Conservation (phyloP, 371 early-diverging fungal species). For the Mucor piriformis region DNA sequence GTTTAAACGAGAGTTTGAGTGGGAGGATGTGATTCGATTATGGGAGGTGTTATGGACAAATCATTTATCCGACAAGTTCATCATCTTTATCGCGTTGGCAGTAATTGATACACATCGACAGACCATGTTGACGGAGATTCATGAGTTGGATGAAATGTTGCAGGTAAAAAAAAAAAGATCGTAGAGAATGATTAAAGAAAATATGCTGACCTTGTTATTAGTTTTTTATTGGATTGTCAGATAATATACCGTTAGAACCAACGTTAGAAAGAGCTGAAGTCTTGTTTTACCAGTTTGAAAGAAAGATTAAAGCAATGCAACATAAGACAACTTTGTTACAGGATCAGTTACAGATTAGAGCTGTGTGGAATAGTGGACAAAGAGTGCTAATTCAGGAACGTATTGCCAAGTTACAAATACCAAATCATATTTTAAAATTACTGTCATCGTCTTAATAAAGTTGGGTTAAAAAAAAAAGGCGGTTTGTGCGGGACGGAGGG, state of each 20-base stretch:
- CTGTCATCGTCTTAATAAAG: no score
- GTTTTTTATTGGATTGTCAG: conserved; percentile 88
- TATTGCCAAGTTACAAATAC: conserved; percentile 34
- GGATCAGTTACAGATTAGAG: conserved; percentile 32
- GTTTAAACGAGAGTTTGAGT: conserved; percentile 94
- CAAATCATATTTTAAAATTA: background rate
- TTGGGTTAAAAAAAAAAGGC: no score
- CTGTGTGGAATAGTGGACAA: conserved; percentile 45
- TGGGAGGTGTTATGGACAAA: conserved; percentile 95
- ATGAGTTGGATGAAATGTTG: conserved; percentile 87
- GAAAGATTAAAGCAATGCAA: conserved; percentile 60
- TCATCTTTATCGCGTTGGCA: conserved; percentile 89
- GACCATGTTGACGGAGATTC: conserved; percentile 72
- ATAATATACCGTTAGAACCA: conserved; percentile 73
- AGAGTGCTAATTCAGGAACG: conserved; percentile 27
- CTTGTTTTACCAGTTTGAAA: conserved; percentile 74
- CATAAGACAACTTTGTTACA: conserved; percentile 33
- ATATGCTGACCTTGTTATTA: conserved; percentile 23
- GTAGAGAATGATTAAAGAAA: no score
- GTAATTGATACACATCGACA: conserved; percentile 82
- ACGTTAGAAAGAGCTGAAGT: conserved; percentile 81
- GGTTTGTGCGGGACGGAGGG: no score
- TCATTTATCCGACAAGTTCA: conserved; percentile 76
- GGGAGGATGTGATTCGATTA: conserved; percentile 76
- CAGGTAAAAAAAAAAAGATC: conserved; percentile 61